A percentile compares a stretch with the other conserved stretches of the same genome.
Evolutionary conservation across 306 rosid species (phyloP).

Genomic region (Fragaria ananassa): DNA sequence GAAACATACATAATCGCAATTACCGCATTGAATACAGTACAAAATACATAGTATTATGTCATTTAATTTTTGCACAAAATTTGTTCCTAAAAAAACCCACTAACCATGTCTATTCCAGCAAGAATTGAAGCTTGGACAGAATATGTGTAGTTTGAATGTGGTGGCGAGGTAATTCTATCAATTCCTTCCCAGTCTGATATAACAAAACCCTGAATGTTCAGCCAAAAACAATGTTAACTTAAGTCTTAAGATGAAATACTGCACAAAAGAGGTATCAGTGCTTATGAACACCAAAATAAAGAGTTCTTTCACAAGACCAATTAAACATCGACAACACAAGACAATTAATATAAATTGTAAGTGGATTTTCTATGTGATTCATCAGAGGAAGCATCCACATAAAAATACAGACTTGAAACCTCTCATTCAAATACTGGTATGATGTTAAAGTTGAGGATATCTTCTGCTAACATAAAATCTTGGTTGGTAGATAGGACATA

Average conservation of each 20-base stretch:
- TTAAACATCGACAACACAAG: background rate
- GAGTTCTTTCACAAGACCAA: background rate
- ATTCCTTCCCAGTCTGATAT: constrained; percentile 98
- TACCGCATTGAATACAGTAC: constrained; percentile 4
- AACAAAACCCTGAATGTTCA: constrained; percentile 84
- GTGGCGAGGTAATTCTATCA: constrained; percentile 74
- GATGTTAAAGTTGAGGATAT: background rate
- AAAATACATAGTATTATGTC: constrained; percentile 10
- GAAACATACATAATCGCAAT: background rate
- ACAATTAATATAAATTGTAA: background rate
- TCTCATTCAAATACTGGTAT: background rate
- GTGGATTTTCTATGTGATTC: background rate
- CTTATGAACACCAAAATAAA: background rate
- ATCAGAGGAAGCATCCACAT: background rate
- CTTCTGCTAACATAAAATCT: constrained; percentile 1
- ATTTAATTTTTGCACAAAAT: constrained; percentile 10
- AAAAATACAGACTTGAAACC: background rate
- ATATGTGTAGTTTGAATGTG: constrained; percentile 75
- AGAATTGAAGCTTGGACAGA: constrained; percentile 72
- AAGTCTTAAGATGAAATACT: constrained; percentile 24
- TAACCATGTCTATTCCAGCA: constrained; percentile 96
- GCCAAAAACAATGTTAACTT: constrained; percentile 8
- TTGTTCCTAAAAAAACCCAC: constrained; percentile 31
- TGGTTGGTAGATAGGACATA: background rate
- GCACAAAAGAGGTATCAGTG: constrained; percentile 1